These are phyloP conservation scores for Volvox carteri DNA, from an alignment of 163 green algal genomes.

Conservation along the genomic window DNA sequence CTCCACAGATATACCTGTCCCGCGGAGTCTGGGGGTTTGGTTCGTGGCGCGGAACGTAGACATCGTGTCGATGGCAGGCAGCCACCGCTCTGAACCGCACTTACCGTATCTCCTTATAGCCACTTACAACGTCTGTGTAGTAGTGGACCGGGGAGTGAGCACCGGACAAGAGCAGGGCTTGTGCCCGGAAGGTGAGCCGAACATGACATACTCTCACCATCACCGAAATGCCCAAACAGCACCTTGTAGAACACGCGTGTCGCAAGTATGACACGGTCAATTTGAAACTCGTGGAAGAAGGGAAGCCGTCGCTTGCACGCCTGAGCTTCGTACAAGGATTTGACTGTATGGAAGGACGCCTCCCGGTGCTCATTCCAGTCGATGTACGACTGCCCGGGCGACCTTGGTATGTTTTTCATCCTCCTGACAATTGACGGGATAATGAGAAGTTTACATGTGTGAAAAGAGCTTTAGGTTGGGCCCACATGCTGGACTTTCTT, in stretches of 20 bases:
- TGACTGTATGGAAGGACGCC: slow-evolving; percentile 34
- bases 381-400: slow-evolving; percentile 6
- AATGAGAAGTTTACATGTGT: background rate
- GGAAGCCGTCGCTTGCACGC: background rate
- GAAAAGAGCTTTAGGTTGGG: background rate
- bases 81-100: background rate
- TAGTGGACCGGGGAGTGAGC: background rate
- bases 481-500: background rate
- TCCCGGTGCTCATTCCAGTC: slow-evolving; percentile 14
- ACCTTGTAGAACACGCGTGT: slow-evolving; percentile 16
- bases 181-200: background rate
- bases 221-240: slow-evolving; percentile 9
- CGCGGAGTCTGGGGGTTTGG: background rate
- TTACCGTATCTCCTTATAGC: slow-evolving; percentile 27
- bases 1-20: slow-evolving; percentile 11
- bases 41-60: background rate
- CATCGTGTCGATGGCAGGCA: background rate
- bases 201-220: background rate
- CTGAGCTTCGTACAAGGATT: slow-evolving; percentile 13
- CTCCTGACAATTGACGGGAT: background rate
- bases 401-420: background rate
- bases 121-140: background rate
- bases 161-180: background rate
- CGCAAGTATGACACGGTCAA: background rate
- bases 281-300: slow-evolving; percentile 24